These are phyloP conservation scores for Ophiosphaerella korrae DNA, from an alignment of 2,329 filamentous ascomycete species.

Conservation along the genomic window DNA sequence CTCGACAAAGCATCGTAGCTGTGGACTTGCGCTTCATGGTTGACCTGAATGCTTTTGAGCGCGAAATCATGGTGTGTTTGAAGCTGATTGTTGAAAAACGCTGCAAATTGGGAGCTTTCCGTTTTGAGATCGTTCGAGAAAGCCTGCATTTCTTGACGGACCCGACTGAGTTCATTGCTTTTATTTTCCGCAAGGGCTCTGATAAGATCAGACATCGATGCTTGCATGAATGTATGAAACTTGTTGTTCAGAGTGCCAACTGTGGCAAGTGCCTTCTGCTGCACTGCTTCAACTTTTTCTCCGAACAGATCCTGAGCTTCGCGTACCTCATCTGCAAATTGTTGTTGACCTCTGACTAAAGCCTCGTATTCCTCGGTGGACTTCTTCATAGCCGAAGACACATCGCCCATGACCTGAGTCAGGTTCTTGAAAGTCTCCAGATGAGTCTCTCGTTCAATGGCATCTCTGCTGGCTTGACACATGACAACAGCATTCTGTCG, in stretches of 20 bases:
- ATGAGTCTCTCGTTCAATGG: slow-evolving; percentile 60
- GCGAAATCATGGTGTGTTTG: slow-evolving; percentile 22
- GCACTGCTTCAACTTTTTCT: slow-evolving; percentile 20
- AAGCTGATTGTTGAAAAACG: slow-evolving; percentile 18
- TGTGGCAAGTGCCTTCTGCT: slow-evolving; percentile 26
- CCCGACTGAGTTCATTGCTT: slow-evolving; percentile 16
- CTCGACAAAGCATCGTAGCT: slow-evolving; percentile 18
- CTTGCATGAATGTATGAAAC: slow-evolving; percentile 26
- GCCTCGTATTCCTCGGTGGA: slow-evolving; percentile 31
- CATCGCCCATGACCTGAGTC: slow-evolving; percentile 29
- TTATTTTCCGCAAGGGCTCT: slow-evolving; percentile 22
- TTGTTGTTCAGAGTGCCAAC: slow-evolving; percentile 21
- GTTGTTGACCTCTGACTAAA: slow-evolving; percentile 28
- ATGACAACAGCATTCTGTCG: slow-evolving; percentile 65
- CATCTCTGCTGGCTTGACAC: slow-evolving; percentile 64
- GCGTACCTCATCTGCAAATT: slow-evolving; percentile 26
- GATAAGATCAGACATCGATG: slow-evolving; percentile 24
- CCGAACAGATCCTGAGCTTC: slow-evolving; percentile 24
- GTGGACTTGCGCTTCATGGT: slow-evolving; percentile 24
- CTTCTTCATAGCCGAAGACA: slow-evolving; percentile 27
- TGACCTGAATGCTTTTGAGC: slow-evolving; percentile 13
- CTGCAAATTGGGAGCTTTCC: slow-evolving; percentile 22
- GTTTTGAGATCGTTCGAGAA: slow-evolving; percentile 26
- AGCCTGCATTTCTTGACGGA: slow-evolving; percentile 22
- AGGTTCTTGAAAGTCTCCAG: slow-evolving; percentile 42